phyloP scores from a whole-genome alignment of 169 alveolate genomes.

The Plasmodium inui region DNA sequence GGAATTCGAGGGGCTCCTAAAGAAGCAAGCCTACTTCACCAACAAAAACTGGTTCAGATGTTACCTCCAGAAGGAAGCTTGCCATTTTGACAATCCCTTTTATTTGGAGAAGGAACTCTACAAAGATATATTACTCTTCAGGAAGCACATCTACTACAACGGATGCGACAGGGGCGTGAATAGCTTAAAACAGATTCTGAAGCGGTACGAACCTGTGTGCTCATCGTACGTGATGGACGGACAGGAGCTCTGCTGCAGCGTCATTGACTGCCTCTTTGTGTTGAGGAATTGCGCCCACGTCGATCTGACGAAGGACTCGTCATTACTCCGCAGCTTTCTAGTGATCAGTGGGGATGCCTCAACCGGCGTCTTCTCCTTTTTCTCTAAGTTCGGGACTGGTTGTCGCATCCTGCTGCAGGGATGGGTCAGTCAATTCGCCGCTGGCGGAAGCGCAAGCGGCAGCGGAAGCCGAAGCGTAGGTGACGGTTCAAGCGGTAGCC shows the following conservation, averaged over 20 bases:
- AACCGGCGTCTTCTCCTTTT: constrained; percentile 11
- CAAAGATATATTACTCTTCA: constrained; percentile 29
- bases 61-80: constrained; percentile 19
- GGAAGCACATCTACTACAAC: constrained; percentile 54
- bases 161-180: constrained; percentile 28
- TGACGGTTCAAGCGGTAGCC: not conserved
- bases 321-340: constrained; percentile 20
- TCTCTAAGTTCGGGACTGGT: constrained; percentile 54
- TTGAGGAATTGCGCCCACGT: constrained; percentile 51
- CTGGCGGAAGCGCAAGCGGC: not conserved
- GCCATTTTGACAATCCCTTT: constrained; percentile 35
- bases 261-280: constrained; percentile 59
- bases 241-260: constrained; percentile 21
- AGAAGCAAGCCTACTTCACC: constrained; percentile 49
- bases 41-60: constrained; percentile 58
- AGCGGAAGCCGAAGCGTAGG: not conserved
- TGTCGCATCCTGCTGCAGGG: constrained; percentile 4
- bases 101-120: constrained; percentile 20
- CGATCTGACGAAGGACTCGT: constrained; percentile 26
- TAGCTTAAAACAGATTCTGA: constrained; percentile 60
- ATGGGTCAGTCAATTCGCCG: not conserved
- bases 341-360: constrained; percentile 40
- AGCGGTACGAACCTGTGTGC: constrained; percentile 58
- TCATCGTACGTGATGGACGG: constrained; percentile 17
- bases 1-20: constrained; percentile 38